Base-by-base conservation (phyloP, 257 asterid genomes). In the Gentiana macrophylla region DNA sequence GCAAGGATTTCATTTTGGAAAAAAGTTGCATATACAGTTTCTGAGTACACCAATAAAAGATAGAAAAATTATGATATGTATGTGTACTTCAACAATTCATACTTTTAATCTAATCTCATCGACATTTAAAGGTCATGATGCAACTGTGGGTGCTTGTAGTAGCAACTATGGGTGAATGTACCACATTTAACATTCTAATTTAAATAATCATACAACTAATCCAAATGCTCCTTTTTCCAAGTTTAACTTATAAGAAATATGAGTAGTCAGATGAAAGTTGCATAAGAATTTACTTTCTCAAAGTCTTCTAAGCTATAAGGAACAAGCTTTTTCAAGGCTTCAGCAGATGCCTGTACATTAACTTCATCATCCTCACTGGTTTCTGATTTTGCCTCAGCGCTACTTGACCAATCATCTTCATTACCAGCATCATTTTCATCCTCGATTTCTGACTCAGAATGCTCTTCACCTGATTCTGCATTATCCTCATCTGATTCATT, bases 281-380 rank as follows among this genome's bases (percentile, higher is more conserved):
- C n/a, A 37, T 35, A 33, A 33, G 45, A 41, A 50, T 61, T 55
- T 80, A 83, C 97, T 94, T 80, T 88, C 86, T 85, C 94, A 70
- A 88, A 75, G 51, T 83, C 94, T 64, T 85, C 99, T 36, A 79
- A 68, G 62, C 65, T 75, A 74, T 69, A 55, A 2, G 93, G 98
- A 54, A 77, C 62, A 57, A 88, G 82, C 77, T 83, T 88, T 73
- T 83, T 79, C 65, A 85, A 64, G 53, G 83, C 83, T 79, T 92
- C 82, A 73, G 80, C 86, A 2, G 98, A 69, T 61, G 84, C 75
- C 52, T 77, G 82, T 10, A 78, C 73, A 74, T 80, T 86, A 67
- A 66, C 73, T 55, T 83, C 97, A 52, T 88, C 98, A 58, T 86
- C 84, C 41, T 83, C 98, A 70, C 94, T 89, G 62, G 79, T 80